Evolutionary conservation across 805 yeast genomes (phyloP), one percentile per base, ranked within the genome.

Genomic region (Zygoascus flipseniorum): DNA sequence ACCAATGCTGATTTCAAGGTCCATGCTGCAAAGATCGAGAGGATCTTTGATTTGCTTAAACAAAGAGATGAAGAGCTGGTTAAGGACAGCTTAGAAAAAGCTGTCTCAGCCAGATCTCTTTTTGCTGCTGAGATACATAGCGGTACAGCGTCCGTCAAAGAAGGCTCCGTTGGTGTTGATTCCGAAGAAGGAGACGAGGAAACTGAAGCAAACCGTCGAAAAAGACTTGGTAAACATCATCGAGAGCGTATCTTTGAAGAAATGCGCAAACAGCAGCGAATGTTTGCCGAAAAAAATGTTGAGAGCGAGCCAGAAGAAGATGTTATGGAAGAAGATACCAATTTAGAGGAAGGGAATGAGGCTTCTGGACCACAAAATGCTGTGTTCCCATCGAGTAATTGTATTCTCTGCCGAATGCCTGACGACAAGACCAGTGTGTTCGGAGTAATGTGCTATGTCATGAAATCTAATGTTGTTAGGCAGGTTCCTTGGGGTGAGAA

Each of bases 331-430:
- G 70, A 70, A 1, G 64, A 60, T 14, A 77, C 71, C 26, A 68
- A 64, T 23, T 62, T 58, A 19, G 61, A 52, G 26, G 67, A 57
- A 31, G 64, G 56, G 13, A 48, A 50, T 13, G 39, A n/a, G 8
- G 60, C 55, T 20, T 54, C 37, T 39, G 61, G 49, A 4, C 85
- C 90, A 92, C 72, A 70, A 37, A 16, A 13, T 10, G 11, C 44
- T 13, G 11, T 19, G 16, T 87, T 79, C 60, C 93, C 95, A 0
- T 81, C 80, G 31, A 81, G 81, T 31, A 85, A 81, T 57, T 89
- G 96, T 65, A 82, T 89, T 41, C 70, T 89, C 14, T 89, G 96
- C 65, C 89, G 88, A 59, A 86, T 85, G 80, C 83, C 88, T 0
- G 76, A 82, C 1, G 75, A 75, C 19, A 78, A 78, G 19, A 77